Conservation (phyloP, 176 grass and related monocot genomes). For the Paspalum notatum region DNA sequence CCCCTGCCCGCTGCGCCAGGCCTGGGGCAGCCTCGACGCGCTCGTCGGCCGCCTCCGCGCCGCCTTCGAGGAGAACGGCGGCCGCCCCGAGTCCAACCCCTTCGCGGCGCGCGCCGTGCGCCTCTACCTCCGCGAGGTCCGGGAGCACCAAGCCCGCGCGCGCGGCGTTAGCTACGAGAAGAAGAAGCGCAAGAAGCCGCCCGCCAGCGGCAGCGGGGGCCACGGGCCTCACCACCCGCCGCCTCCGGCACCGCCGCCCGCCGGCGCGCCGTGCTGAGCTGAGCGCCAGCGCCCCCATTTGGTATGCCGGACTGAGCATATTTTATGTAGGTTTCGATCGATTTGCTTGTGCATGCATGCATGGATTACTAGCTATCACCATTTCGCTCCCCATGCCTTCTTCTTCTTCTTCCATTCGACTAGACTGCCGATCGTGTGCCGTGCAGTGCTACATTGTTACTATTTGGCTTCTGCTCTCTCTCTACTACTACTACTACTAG, state of each 20-base stretch:
- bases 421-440: constrained; percentile 13
- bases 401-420: constrained; percentile 20
- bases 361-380: constrained; percentile 16
- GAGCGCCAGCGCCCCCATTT: too few relatives aligned
- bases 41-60: constrained; percentile 61
- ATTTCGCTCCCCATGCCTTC: constrained; percentile 7
- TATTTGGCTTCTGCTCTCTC: constrained; percentile 30
- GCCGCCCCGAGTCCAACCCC: constrained; percentile 64
- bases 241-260: constrained; percentile 39
- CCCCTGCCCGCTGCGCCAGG: constrained; percentile 66
- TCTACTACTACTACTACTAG: not conserved
- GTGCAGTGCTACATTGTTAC: constrained; percentile 37
- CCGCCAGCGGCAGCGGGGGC: not conserved
- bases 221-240: constrained; percentile 28
- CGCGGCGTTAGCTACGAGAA: constrained; percentile 70
- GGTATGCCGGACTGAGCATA: constrained; percentile 65
- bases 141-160: constrained; percentile 63
- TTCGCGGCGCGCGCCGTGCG: constrained; percentile 60
- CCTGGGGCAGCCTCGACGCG: constrained; percentile 63
- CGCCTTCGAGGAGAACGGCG: constrained; percentile 63
- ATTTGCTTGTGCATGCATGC: constrained; percentile 63
- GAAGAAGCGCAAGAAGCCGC: constrained; percentile 68
- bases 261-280: constrained; percentile 53
- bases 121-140: constrained; percentile 66
- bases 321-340: constrained; percentile 65